Percentiles rank a stretch among this genome's conserved stretches.
These are phyloP conservation scores for Yamadazyma mexicana DNA, from an alignment of 1,139 yeast species.

Conservation along the genomic window DNA sequence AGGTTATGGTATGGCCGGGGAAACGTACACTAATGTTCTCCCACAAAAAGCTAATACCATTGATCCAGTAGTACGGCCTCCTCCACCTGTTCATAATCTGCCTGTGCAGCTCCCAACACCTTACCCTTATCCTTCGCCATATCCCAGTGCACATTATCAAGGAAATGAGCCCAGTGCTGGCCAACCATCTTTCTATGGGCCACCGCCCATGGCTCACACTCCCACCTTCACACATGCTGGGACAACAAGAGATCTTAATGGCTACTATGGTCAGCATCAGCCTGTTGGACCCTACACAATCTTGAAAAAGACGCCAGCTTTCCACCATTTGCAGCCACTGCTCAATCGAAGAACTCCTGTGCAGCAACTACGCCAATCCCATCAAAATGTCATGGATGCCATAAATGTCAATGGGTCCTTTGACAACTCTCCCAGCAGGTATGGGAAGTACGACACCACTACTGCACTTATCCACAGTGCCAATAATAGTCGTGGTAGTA, in stretches of 20 bases:
- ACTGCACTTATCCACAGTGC: slow-evolving; percentile 20
- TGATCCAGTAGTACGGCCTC: too few species aligned
- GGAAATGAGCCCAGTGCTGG: too few species aligned
- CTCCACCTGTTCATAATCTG: neutral
- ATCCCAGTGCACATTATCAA: too few species aligned
- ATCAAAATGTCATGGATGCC: slow-evolving; percentile 22
- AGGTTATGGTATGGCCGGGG: slow-evolving; percentile 10
- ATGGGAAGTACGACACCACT: slow-evolving; percentile 29
- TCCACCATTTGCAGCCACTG: slow-evolving; percentile 16
- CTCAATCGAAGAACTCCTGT: slow-evolving; percentile 21
- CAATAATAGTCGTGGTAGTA: slow-evolving; percentile 22
- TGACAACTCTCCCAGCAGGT: slow-evolving; percentile 20
- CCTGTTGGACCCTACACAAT: neutral
- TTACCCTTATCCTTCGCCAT: neutral
- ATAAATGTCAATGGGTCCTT: slow-evolving; percentile 19
- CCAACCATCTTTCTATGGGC: too few species aligned
- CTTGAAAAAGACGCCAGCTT: slow-evolving; percentile 7
- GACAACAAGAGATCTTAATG: neutral
- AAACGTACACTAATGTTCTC: slow-evolving; percentile 1
- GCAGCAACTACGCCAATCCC: slow-evolving; percentile 22
- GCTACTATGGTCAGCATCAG: neutral
- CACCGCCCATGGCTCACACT: too few species aligned
- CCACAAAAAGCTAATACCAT: too few species aligned
- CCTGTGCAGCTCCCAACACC: neutral
- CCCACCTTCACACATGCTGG: slow-evolving; percentile 1